Conservation (phyloP, 208 protist genomes). For the Acanthamoeba comandoni region DNA sequence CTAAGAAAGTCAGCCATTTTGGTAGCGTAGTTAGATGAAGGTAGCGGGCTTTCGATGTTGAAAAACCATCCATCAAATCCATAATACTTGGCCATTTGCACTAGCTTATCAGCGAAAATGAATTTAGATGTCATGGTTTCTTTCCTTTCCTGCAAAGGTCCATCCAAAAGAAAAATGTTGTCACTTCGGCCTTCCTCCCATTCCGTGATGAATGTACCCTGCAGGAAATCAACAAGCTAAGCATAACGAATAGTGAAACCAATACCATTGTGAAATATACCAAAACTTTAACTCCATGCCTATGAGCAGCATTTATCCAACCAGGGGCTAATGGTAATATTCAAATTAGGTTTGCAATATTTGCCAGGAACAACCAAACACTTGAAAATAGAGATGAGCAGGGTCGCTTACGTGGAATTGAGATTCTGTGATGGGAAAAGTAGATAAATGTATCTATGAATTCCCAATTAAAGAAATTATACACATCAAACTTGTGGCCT, state of each 20-base stretch:
- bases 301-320: conserved; percentile 90
- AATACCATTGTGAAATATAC: conserved; percentile 1
- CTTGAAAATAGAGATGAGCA: neutral
- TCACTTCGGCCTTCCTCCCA: conserved; percentile 82
- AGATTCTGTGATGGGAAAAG: conserved; percentile 91
- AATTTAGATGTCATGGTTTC: conserved; percentile 74
- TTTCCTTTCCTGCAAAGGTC: neutral
- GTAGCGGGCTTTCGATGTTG: conserved; percentile 89
- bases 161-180: conserved; percentile 80
- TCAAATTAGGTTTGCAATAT: neutral
- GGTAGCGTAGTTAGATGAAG: neutral
- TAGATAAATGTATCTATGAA: conserved; percentile 91
- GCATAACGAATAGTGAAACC: neutral
- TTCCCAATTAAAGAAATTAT: conserved; percentile 90
- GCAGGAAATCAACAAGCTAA: neutral
- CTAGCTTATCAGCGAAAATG: conserved; percentile 86
- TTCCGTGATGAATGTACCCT: conserved; percentile 91
- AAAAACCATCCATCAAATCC: conserved; percentile 93
- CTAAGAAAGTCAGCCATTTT: conserved; percentile 63
- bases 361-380: conserved; percentile 4
- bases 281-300: conserved; percentile 90
- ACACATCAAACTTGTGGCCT: conserved; percentile 70
- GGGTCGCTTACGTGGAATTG: conserved; percentile 85
- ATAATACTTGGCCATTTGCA: conserved; percentile 88
- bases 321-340: conserved; percentile 77